Conservation (phyloP, 2,329 filamentous ascomycete species). For the Colletotrichum camelliae region DNA sequence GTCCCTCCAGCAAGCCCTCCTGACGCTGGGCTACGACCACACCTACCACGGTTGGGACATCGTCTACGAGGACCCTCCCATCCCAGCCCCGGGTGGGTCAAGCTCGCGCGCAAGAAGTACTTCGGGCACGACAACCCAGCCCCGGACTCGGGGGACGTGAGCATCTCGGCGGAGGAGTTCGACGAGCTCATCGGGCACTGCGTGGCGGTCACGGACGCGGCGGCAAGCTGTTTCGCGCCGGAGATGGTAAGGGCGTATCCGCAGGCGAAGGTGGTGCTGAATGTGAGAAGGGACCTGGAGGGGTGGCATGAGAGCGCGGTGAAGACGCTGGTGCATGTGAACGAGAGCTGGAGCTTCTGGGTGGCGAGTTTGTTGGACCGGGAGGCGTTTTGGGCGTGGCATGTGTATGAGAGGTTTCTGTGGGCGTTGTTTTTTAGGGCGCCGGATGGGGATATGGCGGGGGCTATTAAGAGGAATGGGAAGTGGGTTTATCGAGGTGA, state of each 20-base stretch:
- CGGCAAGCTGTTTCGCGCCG: conserved; percentile 42
- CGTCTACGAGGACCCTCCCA: conserved; percentile 30
- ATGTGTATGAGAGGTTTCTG: conserved; percentile 32
- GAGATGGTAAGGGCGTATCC: conserved; percentile 31
- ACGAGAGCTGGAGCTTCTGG: conserved; percentile 32
- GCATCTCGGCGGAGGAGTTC: conserved; percentile 26
- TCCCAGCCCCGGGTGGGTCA: conserved; percentile 27
- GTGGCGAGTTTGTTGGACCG: conserved; percentile 30
- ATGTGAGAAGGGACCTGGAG: conserved; percentile 42
- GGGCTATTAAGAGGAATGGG: conserved; percentile 30
- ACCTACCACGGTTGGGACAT: conserved; percentile 40
- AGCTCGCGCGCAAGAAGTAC: conserved; percentile 31
- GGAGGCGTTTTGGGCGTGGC: conserved; percentile 38
- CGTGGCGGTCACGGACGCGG: conserved; percentile 46
- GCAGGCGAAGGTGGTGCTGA: conserved; percentile 49
- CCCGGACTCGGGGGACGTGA: background rate
- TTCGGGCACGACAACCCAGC: conserved; percentile 20
- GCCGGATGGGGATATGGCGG: conserved; percentile 30
- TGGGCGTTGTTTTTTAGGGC: conserved; percentile 34
- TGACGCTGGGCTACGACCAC: conserved; percentile 35
- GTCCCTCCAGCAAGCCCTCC: conserved; percentile 36
- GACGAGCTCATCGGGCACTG: conserved; percentile 31
- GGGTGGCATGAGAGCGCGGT: conserved; percentile 42
- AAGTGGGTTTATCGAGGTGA: conserved; percentile 28
- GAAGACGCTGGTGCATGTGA: conserved; percentile 27